Evolutionary conservation across 1,284 basidiomycete species (phyloP).

Genomic region (Cutaneotrichosporon daszewskae): DNA sequence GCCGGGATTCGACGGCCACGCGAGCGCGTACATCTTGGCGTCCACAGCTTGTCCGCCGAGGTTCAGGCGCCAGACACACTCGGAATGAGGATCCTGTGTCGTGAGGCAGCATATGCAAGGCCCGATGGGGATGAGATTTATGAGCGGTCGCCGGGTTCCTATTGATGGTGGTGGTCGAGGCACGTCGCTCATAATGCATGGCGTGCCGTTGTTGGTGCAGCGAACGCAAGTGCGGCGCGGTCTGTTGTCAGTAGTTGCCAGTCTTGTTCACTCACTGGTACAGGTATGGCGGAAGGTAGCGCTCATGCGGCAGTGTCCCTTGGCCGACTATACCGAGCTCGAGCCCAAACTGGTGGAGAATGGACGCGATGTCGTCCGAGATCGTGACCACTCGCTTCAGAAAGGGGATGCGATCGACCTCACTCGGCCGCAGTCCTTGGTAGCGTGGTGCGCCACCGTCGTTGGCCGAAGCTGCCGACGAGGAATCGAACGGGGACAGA

Average conservation of each 20-base stretch:
- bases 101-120: constrained; percentile 2
- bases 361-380: too few relatives aligned
- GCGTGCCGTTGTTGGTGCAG: neutral
- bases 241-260: neutral
- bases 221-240: neutral
- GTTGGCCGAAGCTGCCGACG: neutral
- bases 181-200: neutral
- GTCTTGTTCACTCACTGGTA: neutral
- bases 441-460: too few relatives aligned
- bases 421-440: neutral
- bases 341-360: neutral
- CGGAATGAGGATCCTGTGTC: too few relatives aligned
- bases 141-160: neutral
- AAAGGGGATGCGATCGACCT: constrained; percentile 6
- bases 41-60: neutral
- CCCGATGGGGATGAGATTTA: neutral
- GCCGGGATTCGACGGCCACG: neutral
- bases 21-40: neutral
- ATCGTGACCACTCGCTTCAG: constrained; percentile 1
- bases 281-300: constrained; percentile 5
- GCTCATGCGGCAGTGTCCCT: neutral
- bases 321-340: neutral
- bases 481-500: neutral
- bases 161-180: neutral
- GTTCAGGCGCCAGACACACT: neutral